Evolutionary conservation across 805 yeast genomes (phyloP), one percentile per base, ranked within the genome.

Genomic region (Saturnispora serradocipensis): DNA sequence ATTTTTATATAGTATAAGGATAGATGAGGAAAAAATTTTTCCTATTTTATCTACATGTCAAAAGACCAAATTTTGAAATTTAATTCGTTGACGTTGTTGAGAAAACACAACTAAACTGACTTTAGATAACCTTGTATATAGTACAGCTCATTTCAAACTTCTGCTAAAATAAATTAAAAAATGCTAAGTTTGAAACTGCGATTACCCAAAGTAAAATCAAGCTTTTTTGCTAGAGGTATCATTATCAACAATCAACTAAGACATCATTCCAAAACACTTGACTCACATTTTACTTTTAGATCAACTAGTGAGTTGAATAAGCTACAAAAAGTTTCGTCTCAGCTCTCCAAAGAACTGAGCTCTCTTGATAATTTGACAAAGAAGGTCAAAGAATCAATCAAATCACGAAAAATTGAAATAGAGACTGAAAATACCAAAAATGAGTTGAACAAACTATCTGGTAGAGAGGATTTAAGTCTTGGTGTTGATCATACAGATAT

Each of bases 291-390:
- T 6, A 11, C 34, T 1, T 8, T 3, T 30, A 20, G 11, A 38
- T 18, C 42, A 38, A 8, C 42, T 8, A 24, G 13, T 24, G 46
- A 40, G 30, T 28, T 30, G 15, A 30, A 32, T 25, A 42, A 34
- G 15, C 24, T 51, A 8, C 44, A 46, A 13, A 39, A 46, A 18
- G 20, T 36, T 5, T 50, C 52, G n/a, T 51, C 56, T 2, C 66
- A 52, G 44, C 66, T 46, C 52, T 60, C 71, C 42, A 49, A 49
- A 11, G 62, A 65, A 45, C 39, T 65, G 15, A 51, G 57, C 22
- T 55, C 56, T 25, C 65, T 77, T 3, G 61, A 61, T 15, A 57
- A 49, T 11, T 56, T 67, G 60, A 58, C 73, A 56, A 20, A 59
- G 65, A 38, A 56, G 42, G 53, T 65, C 46, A 58, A 65, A 61